Evolutionary conservation across 2,329 filamentous ascomycete species (phyloP), one percentile per base, ranked within the genome.

Genomic region (Cladophialophora chaetospira): DNA sequence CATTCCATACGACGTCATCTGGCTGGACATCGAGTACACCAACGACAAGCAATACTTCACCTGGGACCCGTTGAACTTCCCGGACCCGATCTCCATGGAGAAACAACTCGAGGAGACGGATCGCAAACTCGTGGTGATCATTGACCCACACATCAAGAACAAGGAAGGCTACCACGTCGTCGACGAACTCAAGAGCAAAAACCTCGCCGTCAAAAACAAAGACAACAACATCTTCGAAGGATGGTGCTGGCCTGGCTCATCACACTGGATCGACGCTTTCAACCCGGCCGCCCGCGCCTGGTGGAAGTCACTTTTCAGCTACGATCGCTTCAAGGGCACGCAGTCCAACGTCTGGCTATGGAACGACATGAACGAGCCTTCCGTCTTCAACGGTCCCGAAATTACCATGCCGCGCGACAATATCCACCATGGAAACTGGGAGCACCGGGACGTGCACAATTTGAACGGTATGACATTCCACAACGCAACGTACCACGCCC

Each of bases 331-430:
- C 81, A 89, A 90, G 72, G 92, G 91, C 45, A 91, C 91, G 1
- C 82, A 87, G 66, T 80, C 87, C 63, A 99, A 97, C 72, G 87
- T 90, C 0, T 97, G 91, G 73, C 85, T 99, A 67, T 99, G 94
- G 94, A 99, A 99, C 72, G 94, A 99, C 72, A 99, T 99, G 94
- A 97, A 97, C 70, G 94, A 99, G 76, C 94, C 94, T 0, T 97
- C 94, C 0, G 94, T 99, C 1, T 99, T 99, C 79, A 97, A 97
- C 71, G 94, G 94, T 0, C 94, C 94, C 0, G 94, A 99, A 73
- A 96, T 91, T 2, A 97, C 93, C 4, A 97, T 97, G 92, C 94
- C 94, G 60, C 97, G 97, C 75, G 94, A 99, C 77, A 99, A 99
- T 71, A 75, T 99, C 26, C 94, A 99, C 71, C 77, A 88, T 68